These are phyloP conservation scores for Gastrodia elata DNA, from an alignment of 106 monocot species.

Conservation along the genomic window DNA sequence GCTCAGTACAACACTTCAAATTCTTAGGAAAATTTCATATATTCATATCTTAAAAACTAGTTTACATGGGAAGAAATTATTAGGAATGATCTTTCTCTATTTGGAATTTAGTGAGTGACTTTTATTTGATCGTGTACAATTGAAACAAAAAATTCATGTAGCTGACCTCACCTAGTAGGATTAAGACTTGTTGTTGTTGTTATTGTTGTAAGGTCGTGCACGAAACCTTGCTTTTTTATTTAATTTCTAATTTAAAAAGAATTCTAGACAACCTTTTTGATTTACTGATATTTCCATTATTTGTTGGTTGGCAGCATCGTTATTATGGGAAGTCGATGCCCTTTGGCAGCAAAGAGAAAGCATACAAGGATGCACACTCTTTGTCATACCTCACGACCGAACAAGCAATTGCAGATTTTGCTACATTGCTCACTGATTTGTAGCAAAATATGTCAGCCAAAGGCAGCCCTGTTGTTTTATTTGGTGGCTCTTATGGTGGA, in stretches of 20 bases:
- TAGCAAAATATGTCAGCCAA: constrained; percentile 61
- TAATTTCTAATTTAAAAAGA: neutral
- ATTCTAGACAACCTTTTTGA: neutral
- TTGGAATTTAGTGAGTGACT: too few relatives aligned
- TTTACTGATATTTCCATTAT: neutral
- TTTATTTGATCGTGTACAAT: too few relatives aligned
- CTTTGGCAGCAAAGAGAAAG: constrained; percentile 67
- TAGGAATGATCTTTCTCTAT: too few relatives aligned
- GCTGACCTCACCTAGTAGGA: too few relatives aligned
- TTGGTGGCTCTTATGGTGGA: constrained; percentile 92
- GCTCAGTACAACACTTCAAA: too few relatives aligned
- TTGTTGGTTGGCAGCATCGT: constrained; percentile 47
- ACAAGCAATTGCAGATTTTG: constrained; percentile 87
- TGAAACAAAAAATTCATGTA: too few relatives aligned
- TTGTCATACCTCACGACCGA: constrained; percentile 77
- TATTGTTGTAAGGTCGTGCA: neutral
- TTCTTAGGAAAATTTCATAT: too few relatives aligned
- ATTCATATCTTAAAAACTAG: too few relatives aligned
- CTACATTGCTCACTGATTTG: constrained; percentile 50
- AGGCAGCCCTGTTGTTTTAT: constrained; percentile 67
- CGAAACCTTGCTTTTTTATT: neutral
- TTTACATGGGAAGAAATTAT: too few relatives aligned
- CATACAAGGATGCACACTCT: constrained; percentile 59
- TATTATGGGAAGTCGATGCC: constrained; percentile 94
- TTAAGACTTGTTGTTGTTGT: too few relatives aligned